Base-by-base conservation (phyloP, 768 basidiomycete genomes). In the Hygrocybe punicea region DNA sequence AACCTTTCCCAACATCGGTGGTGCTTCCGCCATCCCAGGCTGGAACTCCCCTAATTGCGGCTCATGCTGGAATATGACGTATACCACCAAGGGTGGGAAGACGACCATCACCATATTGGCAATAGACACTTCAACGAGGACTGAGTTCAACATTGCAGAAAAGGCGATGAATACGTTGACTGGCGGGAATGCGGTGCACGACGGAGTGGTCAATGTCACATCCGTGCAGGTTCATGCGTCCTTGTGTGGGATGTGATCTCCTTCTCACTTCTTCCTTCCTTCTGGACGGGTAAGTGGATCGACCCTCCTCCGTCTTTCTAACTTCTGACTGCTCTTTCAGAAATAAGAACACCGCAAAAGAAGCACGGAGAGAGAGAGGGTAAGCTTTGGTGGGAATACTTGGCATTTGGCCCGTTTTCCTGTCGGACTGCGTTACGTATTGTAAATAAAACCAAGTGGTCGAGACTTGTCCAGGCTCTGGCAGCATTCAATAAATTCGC, bases 1-100 rank as follows among this genome's bases (percentile, higher is more conserved):
- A 2, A 70, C 69, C 46, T 88, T 84, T 74, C 84, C 85, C 1
- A 65, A 73, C 67, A 82, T 87, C 62, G 84, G 83, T 29, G 85
- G 81, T 1, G 80, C 76, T 1, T 71, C 74, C 14, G 81, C 76
- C 36, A 72, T 87, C 55, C 67, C 67, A 6, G 78, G 77, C 24
- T 86, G 71, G 69, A 75, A 82, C 65, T 85, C 83, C 1, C 58
- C 67, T 1, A 70, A 73, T 44, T 87, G 85, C 61, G 84, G 83
- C 1, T 76, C 78, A 23, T 87, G 86, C 69, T 87, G 84, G 84
- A 54, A 74, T 57, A 65, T 87, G 60, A 77, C 79, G 5, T 85
- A 77, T 67, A 73, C 73, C 36, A 68, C 70, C 51, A 24, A 53
- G 4, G 25, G 24, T 4, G 52, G 53, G 21, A 61, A 54, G 1